A percentile compares a stretch with the other conserved stretches of the same genome.
Conservation (phyloP, 805 yeast genomes). For the Candida vaughaniae region DNA sequence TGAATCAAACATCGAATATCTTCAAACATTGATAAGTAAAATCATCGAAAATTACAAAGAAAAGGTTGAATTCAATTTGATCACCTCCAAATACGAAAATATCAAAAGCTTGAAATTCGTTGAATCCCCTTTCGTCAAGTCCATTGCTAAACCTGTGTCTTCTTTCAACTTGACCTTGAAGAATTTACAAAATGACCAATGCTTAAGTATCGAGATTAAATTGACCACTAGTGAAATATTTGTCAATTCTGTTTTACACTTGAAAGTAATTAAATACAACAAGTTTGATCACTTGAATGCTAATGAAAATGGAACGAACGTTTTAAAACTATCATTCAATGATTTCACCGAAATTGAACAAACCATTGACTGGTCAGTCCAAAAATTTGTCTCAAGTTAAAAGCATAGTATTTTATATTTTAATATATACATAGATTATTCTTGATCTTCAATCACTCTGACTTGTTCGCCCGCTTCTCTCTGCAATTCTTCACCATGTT, state of each 20-base stretch:
- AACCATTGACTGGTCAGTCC: constrained; percentile 55
- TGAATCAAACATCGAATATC: constrained; percentile 36
- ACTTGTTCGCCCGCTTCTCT: constrained; percentile 29
- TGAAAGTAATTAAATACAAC: constrained; percentile 33
- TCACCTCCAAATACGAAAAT: constrained; percentile 26
- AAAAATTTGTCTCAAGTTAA: constrained; percentile 21
- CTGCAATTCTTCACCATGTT: constrained; percentile 35
- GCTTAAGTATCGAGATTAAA: constrained; percentile 27
- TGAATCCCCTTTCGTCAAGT: constrained; percentile 37
- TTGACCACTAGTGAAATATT: constrained; percentile 41
- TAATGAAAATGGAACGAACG: constrained; percentile 33
- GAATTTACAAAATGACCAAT: constrained; percentile 15
- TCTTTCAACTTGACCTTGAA: constrained; percentile 24
- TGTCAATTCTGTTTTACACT: constrained; percentile 36
- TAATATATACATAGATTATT: background rate
- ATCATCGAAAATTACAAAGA: constrained; percentile 16
- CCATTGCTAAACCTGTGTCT: constrained; percentile 39
- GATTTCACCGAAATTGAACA: constrained; percentile 54
- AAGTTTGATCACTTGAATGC: constrained; percentile 21
- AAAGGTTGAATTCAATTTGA: constrained; percentile 6
- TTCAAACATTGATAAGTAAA: constrained; percentile 28
- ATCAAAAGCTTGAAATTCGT: constrained; percentile 14
- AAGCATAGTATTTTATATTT: constrained; percentile 9
- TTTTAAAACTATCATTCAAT: constrained; percentile 47
- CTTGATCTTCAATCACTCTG: constrained; percentile 26